phyloP scores from a whole-genome alignment of 192 early-diverging fungal species.

The Coemansia umbellata region DNA sequence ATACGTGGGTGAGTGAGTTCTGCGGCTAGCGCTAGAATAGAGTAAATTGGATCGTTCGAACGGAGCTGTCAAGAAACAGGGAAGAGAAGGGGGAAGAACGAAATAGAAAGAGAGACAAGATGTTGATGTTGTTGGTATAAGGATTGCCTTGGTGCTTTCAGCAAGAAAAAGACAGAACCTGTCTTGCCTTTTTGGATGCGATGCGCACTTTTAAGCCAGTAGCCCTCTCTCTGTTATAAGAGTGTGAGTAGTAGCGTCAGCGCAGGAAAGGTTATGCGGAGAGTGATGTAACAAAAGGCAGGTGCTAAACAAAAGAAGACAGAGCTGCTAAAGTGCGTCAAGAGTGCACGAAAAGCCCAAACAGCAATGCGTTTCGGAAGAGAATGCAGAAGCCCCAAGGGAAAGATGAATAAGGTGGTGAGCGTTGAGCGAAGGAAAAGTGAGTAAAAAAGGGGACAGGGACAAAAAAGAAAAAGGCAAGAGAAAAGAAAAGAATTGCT shows the following conservation, averaged over 20 bases:
- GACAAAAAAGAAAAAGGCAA: not conserved
- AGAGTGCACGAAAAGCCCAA: not conserved
- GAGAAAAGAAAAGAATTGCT: not conserved
- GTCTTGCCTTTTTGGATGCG: too few species aligned
- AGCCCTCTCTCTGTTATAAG: too few species aligned
- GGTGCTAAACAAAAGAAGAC: too few species aligned
- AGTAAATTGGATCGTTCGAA: not conserved
- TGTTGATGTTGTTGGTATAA: not conserved
- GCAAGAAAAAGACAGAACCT: too few species aligned
- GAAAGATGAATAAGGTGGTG: not conserved
- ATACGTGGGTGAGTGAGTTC: not conserved
- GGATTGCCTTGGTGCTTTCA: too few species aligned
- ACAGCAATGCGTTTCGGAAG: conserved; percentile 4
- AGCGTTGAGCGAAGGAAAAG: not conserved
- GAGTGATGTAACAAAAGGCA: too few species aligned
- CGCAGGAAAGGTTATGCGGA: too few species aligned
- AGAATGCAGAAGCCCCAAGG: not conserved
- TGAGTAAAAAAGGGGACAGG: not conserved
- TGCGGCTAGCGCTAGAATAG: not conserved
- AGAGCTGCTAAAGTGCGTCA: too few species aligned
- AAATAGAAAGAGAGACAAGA: not conserved
- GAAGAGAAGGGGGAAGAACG: not conserved
- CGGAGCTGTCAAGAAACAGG: not conserved
- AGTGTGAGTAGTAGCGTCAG: too few species aligned
- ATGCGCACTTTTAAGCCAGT: too few species aligned